A percentile compares a stretch with the other conserved stretches of the same genome.
Conservation (phyloP, 139 green algal species). For the Chlorella sp. region DNA sequence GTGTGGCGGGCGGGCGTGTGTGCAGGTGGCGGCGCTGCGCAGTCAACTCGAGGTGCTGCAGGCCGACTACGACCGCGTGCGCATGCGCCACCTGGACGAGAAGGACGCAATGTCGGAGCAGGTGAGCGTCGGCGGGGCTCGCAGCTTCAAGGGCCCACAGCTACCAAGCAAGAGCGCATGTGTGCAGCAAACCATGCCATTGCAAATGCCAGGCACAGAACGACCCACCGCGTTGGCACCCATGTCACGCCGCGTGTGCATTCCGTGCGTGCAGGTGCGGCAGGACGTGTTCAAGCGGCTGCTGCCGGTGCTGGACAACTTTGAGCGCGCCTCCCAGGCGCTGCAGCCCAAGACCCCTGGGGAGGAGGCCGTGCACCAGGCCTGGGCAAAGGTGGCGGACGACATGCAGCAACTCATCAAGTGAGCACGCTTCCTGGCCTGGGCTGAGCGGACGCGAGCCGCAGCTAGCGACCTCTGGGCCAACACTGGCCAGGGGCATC, state of each 20-base stretch:
- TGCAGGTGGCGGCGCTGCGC: conserved; percentile 3
- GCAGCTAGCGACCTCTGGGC: too few relatives aligned
- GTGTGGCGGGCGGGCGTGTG: not conserved
- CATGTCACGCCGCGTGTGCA: not conserved
- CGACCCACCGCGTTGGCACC: not conserved
- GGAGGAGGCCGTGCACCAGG: conserved; percentile 13
- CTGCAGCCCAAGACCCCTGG: conserved; percentile 21
- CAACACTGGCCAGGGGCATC: too few relatives aligned
- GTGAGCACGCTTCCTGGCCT: not conserved
- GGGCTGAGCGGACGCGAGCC: too few relatives aligned
- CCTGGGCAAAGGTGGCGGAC: conserved; percentile 7
- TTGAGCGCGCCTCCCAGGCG: conserved; percentile 13
- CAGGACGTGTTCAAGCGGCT: not conserved
- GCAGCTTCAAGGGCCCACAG: not conserved
- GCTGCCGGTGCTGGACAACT: conserved; percentile 35
- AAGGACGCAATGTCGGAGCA: not conserved
- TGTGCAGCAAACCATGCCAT: not conserved
- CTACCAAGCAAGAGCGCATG: not conserved
- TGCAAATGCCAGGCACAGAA: not conserved
- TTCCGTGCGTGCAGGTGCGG: not conserved
- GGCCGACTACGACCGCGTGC: not conserved
- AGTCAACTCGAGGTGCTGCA: not conserved
- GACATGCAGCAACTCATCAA: conserved; percentile 11
- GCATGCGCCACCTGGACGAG: not conserved
- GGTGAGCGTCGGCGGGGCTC: not conserved